These are phyloP conservation scores for Penicillium sp. DNA, from an alignment of 2,329 filamentous ascomycete genomes.

Conservation along the genomic window DNA sequence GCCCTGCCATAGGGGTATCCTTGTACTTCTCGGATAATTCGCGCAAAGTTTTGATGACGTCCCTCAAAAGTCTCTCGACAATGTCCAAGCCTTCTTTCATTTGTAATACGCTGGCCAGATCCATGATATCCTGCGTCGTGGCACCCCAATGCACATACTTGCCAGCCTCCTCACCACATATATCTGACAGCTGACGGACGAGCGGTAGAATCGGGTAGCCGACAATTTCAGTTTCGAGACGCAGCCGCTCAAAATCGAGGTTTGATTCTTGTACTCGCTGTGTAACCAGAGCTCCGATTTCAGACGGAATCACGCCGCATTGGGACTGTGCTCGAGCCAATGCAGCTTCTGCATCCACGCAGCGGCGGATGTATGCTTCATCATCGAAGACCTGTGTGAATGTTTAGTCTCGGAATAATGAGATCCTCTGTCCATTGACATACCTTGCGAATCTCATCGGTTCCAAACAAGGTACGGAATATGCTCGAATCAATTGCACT, in stretches of 20 bases:
- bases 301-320: constrained; percentile 48
- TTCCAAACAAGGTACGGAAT: constrained; percentile 55
- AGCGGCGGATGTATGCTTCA: constrained; percentile 49
- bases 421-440: neutral
- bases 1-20: constrained; percentile 58
- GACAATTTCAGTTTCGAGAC: constrained; percentile 31
- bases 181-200: constrained; percentile 49
- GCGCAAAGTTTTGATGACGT: constrained; percentile 46
- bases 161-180: constrained; percentile 32
- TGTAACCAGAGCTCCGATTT: constrained; percentile 39
- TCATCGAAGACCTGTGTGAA: constrained; percentile 48
- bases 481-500: constrained; percentile 50
- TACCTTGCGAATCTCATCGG: constrained; percentile 49
- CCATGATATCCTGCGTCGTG: constrained; percentile 62
- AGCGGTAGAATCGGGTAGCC: constrained; percentile 57
- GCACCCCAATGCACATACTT: constrained; percentile 60
- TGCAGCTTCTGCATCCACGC: constrained; percentile 54
- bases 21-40: constrained; percentile 47
- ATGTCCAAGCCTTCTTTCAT: constrained; percentile 53
- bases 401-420: neutral
- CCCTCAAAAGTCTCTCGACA: constrained; percentile 47
- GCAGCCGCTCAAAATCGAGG: constrained; percentile 47
- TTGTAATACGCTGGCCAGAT: constrained; percentile 55
- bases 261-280: constrained; percentile 32
- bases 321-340: constrained; percentile 53